These are phyloP conservation scores for Middelhovenomyces tepae DNA, from an alignment of 805 yeast genomes.

Conservation along the genomic window DNA sequence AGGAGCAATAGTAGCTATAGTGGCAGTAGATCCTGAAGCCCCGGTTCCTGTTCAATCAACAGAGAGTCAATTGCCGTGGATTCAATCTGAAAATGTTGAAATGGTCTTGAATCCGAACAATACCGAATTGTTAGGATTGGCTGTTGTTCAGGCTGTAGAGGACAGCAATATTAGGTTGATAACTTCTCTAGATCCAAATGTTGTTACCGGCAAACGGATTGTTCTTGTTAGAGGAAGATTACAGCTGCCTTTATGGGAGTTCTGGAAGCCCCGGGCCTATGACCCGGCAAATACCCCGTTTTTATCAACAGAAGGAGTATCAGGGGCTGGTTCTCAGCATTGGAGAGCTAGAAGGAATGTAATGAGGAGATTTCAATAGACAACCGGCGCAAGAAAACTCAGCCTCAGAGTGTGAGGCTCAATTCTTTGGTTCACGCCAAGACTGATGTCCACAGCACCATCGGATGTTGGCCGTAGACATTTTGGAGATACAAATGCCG, in stretches of 20 bases:
- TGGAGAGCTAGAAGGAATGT: constrained; percentile 13
- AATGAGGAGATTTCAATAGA: too few relatives aligned
- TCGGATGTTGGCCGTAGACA: too few relatives aligned
- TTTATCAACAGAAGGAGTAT: constrained; percentile 25
- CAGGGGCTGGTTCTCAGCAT: constrained; percentile 11
- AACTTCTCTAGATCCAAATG: constrained; percentile 30
- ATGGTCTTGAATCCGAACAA: constrained; percentile 8
- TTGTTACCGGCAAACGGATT: constrained; percentile 22
- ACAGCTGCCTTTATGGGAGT: constrained; percentile 53
- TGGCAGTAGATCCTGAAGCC: constrained; percentile 10
- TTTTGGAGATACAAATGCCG: too few relatives aligned
- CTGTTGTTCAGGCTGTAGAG: constrained; percentile 62
- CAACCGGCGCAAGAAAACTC: too few relatives aligned
- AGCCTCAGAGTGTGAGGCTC: too few relatives aligned
- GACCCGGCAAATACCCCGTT: constrained; percentile 34
- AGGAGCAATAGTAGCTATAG: constrained; percentile 28
- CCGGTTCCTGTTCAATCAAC: too few relatives aligned
- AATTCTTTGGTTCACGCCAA: too few relatives aligned
- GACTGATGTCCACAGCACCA: too few relatives aligned
- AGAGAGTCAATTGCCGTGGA: constrained; percentile 10
- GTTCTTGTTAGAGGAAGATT: constrained; percentile 54
- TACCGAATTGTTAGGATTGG: constrained; percentile 40
- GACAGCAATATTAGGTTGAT: constrained; percentile 43
- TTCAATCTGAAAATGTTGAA: constrained; percentile 9
- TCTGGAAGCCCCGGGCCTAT: constrained; percentile 29